phyloP scores from a whole-genome alignment of 208 protist genomes.

The Trichomonas tenax region DNA sequence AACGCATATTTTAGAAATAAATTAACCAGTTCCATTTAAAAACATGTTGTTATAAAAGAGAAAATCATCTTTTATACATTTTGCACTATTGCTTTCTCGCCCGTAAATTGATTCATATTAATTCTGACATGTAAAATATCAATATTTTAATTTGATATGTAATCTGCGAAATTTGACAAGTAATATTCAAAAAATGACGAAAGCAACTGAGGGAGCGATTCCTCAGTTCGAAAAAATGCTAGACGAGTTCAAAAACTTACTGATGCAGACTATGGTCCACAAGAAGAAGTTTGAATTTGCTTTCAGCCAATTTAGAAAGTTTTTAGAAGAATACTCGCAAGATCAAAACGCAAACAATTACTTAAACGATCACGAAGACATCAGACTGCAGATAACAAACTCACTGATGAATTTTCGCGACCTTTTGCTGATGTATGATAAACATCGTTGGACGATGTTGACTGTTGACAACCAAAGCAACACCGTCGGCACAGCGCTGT shows the following conservation, averaged over 20 bases:
- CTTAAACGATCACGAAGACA: neutral
- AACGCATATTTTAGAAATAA: too few relatives aligned
- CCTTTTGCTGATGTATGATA: neutral
- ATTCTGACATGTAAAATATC: too few relatives aligned
- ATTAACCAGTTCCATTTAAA: too few relatives aligned
- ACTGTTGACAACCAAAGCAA: neutral
- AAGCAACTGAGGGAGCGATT: neutral
- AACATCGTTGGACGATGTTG: neutral
- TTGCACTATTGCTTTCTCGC: too few relatives aligned
- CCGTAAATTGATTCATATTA: too few relatives aligned
- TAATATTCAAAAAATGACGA: neutral
- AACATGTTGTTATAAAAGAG: too few relatives aligned
- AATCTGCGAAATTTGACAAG: too few relatives aligned
- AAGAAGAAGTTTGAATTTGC: constrained; percentile 18
- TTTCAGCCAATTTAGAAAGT: neutral
- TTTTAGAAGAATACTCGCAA: neutral
- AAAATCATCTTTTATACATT: too few relatives aligned
- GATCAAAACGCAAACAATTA: too few relatives aligned
- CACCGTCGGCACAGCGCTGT: neutral
- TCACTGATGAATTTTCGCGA: neutral
- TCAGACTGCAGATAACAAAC: neutral
- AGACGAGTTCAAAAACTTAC: neutral
- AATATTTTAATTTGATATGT: too few relatives aligned
- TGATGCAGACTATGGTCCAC: neutral
- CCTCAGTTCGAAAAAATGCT: neutral